phyloP scores from a whole-genome alignment of 2,329 filamentous ascomycete species.

The Cytospora chrysosperma region DNA sequence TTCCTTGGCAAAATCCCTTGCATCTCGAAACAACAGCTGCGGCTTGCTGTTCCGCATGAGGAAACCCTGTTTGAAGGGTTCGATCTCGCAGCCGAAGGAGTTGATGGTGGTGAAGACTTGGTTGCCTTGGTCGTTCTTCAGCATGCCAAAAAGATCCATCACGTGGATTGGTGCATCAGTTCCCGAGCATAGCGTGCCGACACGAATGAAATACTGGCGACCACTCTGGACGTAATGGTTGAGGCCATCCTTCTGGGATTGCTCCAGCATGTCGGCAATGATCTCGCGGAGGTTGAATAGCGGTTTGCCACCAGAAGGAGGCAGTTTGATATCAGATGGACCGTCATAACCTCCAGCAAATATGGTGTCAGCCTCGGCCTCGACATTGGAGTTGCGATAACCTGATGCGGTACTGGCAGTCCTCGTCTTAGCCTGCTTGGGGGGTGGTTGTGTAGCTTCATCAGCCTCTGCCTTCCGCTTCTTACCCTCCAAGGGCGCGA shows the following conservation, averaged over 20 bases:
- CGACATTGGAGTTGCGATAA: not conserved
- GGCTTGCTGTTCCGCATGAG: constrained; percentile 59
- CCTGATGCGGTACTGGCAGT: not conserved
- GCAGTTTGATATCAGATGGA: not conserved
- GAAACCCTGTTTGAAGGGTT: constrained; percentile 62
- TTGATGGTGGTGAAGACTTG: constrained; percentile 33
- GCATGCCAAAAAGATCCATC: constrained; percentile 17
- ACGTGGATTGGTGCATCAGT: constrained; percentile 73
- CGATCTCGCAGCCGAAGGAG: constrained; percentile 63
- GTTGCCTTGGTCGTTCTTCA: constrained; percentile 12
- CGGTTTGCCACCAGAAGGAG: not conserved
- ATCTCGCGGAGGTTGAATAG: constrained; percentile 10
- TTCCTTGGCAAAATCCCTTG: constrained; percentile 51
- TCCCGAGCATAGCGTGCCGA: constrained; percentile 76
- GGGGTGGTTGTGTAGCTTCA: not conserved
- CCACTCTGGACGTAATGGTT: not conserved
- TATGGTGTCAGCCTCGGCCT: not conserved
- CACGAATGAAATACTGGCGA: constrained; percentile 17
- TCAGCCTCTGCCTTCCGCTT: not conserved
- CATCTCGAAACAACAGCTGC: constrained; percentile 56
- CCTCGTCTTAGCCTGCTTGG: not conserved
- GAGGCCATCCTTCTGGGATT: not conserved
- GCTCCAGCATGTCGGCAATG: not conserved
- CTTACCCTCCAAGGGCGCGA: not conserved
- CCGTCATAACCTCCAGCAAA: not conserved